These are phyloP conservation scores for Harringtonia lauricola DNA, from an alignment of 2,329 filamentous ascomycete genomes.

Conservation along the genomic window DNA sequence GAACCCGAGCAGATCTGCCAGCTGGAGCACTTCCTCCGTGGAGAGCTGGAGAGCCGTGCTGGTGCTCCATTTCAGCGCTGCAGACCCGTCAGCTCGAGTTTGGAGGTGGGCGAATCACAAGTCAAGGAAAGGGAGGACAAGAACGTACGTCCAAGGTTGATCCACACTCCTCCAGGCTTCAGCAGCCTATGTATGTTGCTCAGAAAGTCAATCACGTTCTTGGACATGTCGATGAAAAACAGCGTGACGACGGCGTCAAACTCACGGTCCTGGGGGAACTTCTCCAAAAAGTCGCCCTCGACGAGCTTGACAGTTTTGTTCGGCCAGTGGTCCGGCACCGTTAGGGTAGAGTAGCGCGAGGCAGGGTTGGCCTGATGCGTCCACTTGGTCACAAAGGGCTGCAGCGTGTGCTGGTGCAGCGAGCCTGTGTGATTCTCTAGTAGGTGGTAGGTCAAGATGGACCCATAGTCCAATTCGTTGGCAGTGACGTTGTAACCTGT, in stretches of 20 bases:
- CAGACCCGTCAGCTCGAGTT: not conserved
- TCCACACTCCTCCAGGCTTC: not conserved
- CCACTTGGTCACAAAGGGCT: conserved; percentile 1
- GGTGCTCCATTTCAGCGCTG: conserved; percentile 1
- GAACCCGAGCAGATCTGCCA: conserved; percentile 1
- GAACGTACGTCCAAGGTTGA: conserved; percentile 1
- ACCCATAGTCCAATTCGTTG: not conserved
- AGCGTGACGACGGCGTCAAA: conserved; percentile 2
- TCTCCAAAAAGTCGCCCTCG: conserved; percentile 1
- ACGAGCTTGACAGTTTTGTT: conserved; percentile 1
- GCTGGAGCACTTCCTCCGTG: conserved; percentile 1
- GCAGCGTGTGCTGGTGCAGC: not conserved
- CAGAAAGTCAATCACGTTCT: conserved; percentile 1
- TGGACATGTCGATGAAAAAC: conserved; percentile 2
- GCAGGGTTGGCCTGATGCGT: not conserved
- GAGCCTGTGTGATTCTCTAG: not conserved
- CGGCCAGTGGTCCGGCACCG: not conserved
- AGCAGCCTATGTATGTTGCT: conserved; percentile 2
- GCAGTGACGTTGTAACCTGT: not conserved
- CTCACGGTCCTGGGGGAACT: not conserved
- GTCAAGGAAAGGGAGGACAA: not conserved
- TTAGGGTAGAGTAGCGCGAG: not conserved
- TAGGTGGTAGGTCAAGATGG: not conserved
- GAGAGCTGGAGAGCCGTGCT: not conserved
- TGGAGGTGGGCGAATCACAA: no score